These are phyloP conservation scores for Calonectria pauciramosa DNA, from an alignment of 2,329 filamentous ascomycete species.

Conservation along the genomic window DNA sequence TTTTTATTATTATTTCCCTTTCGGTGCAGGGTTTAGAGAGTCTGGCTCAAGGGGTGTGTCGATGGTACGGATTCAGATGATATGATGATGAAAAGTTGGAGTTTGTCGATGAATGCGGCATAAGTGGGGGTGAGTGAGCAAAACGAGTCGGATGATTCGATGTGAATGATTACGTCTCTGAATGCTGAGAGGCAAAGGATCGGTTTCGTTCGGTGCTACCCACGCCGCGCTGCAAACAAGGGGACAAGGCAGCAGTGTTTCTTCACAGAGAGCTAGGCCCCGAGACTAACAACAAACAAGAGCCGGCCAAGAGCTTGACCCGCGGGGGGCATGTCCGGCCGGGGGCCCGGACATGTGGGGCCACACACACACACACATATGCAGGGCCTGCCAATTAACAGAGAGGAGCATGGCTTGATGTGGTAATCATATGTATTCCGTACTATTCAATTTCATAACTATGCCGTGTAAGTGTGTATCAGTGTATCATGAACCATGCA, in stretches of 20 bases:
- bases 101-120: background rate
- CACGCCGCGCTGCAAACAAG: background rate
- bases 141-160: background rate
- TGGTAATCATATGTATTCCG: constrained; percentile 1
- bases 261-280: background rate
- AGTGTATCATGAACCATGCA: constrained; percentile 2
- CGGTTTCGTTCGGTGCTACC: background rate
- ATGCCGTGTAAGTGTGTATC: background rate
- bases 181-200: background rate
- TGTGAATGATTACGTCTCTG: background rate
- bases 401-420: background rate
- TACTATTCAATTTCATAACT: constrained; percentile 13
- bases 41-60: background rate
- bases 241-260: background rate
- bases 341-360: constrained; percentile 21
- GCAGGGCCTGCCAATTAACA: background rate
- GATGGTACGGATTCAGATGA: constrained; percentile 5
- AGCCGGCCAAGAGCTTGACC: background rate
- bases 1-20: background rate
- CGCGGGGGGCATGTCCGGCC: constrained; percentile 12
- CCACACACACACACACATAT: background rate
- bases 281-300: background rate
- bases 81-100: constrained; percentile 14
- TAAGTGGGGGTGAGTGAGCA: background rate
- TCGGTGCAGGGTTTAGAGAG: background rate